Base-by-base conservation (phyloP, 208 protist genomes). In the Acanthamoeba healyi region DNA sequence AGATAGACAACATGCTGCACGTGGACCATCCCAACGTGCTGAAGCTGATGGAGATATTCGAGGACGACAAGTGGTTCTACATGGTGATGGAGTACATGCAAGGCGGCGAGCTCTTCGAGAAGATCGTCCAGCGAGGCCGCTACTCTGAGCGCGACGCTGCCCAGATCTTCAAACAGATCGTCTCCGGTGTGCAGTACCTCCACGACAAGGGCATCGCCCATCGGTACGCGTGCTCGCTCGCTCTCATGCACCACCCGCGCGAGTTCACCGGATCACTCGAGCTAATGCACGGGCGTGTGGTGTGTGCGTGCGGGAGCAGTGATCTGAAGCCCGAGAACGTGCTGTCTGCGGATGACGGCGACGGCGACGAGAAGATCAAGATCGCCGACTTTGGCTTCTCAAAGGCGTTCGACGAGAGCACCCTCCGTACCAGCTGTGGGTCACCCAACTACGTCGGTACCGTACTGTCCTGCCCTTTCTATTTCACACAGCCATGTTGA, bases 151-250 rank as follows among this genome's bases (percentile, higher is more conserved):
- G 61, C 38, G 63, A 61, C 26, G 65, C 87, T 14, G 56, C 87
- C 34, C 29, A 36, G 40, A 94, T 96, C n/a, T 89, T 97, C 15
- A 94, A 94, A n/a, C 96, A 97, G 88, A 84, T 97, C 58, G 88
- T 96, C 26, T 74, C 58, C 49, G 96, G 95, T 17, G 51, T 97
- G 5, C 61, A 94, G 92, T 96, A 97, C 40, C 94, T 96, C 34
- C 96, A 97, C 87, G 54, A 49, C 6, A 96, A 97, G 44, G 94
- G 94, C 42, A 96, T 97, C 7, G 94, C 96, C 36, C 96, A 97
- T 79, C 44, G 95, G 15, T 95, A 96, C 87, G n/a, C n/a, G 54
- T 96, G 2, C 94, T 96, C 29, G 14, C 5, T n/a, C 29, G 88
- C 94, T 46, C 56, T 94, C 9, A 42, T 6, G 6, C 34, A 22